Percentiles rank a stretch among this genome's conserved stretches.
These are phyloP conservation scores for Senna tora DNA, from an alignment of 306 rosid genomes.

Conservation along the genomic window DNA sequence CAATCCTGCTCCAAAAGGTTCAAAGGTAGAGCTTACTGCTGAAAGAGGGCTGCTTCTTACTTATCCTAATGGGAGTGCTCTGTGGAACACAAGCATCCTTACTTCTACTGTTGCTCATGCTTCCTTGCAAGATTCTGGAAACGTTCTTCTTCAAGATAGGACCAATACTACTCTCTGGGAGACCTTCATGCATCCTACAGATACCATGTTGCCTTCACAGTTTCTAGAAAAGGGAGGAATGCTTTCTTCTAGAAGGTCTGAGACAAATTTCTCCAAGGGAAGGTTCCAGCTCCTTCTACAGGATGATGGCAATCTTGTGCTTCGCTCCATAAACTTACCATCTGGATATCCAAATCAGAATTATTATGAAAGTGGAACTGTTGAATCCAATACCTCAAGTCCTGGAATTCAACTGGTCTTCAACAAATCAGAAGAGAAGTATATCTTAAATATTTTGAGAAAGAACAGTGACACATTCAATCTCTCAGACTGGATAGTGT, in stretches of 20 bases:
- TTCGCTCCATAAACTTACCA: slow-evolving; percentile 44
- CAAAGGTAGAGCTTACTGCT: slow-evolving; percentile 45
- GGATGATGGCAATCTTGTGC: slow-evolving; percentile 45
- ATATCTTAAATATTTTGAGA: slow-evolving; percentile 31
- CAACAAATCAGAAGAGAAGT: slow-evolving; percentile 41
- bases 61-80: slow-evolving; percentile 27
- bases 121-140: slow-evolving; percentile 47
- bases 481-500: not conserved
- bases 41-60: slow-evolving; percentile 44
- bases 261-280: slow-evolving; percentile 44
- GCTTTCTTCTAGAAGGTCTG: slow-evolving; percentile 44
- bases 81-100: slow-evolving; percentile 31
- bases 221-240: slow-evolving; percentile 22
- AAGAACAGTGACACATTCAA: slow-evolving; percentile 1
- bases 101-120: slow-evolving; percentile 21
- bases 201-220: slow-evolving; percentile 60
- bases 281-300: slow-evolving; percentile 45
- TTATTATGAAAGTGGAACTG: slow-evolving; percentile 34
- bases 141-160: slow-evolving; percentile 45
- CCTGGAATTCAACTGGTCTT: slow-evolving; percentile 43
- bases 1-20: slow-evolving; percentile 44
- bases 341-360: slow-evolving; percentile 27
- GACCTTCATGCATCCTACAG: slow-evolving; percentile 45
- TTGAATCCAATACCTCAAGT: slow-evolving; percentile 6
- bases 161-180: slow-evolving; percentile 42